Percentiles rank a stretch among this genome's conserved stretches.
Conservation (phyloP, 768 basidiomycete species). For the Gymnopilus dilepis region DNA sequence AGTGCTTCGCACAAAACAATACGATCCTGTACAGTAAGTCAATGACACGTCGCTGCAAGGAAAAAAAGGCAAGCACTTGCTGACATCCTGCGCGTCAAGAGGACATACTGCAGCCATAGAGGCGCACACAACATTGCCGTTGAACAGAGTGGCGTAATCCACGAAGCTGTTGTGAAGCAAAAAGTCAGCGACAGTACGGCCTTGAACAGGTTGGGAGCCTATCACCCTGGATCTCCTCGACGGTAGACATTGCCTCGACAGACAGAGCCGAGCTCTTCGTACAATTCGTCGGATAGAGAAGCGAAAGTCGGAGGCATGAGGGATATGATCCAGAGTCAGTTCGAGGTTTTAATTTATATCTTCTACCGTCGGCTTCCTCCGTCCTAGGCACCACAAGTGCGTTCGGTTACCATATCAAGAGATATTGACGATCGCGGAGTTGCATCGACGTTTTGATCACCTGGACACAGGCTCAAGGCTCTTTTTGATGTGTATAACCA, state of each 20-base stretch:
- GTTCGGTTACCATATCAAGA: constrained; percentile 9
- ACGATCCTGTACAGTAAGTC: constrained; percentile 53
- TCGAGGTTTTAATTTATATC: constrained; percentile 8
- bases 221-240: constrained; percentile 47
- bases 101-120: constrained; percentile 76
- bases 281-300: constrained; percentile 39
- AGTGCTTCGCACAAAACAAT: constrained; percentile 73
- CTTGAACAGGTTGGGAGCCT: neutral
- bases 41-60: neutral
- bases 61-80: constrained; percentile 57
- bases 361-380: neutral
- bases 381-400: constrained; percentile 12
- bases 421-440: constrained; percentile 14
- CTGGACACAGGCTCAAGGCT: no score
- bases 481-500: no score
- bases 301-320: constrained; percentile 22
- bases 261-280: constrained; percentile 49
- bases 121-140: constrained; percentile 69
- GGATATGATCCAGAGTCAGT: constrained; percentile 5
- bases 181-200: neutral
- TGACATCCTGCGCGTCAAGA: constrained; percentile 80
- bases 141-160: constrained; percentile 67
- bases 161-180: constrained; percentile 41
- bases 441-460: neutral
- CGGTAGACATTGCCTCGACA: constrained; percentile 55